Evolutionary conservation across 345 rosid species (phyloP).

Genomic region (Eucalyptus curtisii): DNA sequence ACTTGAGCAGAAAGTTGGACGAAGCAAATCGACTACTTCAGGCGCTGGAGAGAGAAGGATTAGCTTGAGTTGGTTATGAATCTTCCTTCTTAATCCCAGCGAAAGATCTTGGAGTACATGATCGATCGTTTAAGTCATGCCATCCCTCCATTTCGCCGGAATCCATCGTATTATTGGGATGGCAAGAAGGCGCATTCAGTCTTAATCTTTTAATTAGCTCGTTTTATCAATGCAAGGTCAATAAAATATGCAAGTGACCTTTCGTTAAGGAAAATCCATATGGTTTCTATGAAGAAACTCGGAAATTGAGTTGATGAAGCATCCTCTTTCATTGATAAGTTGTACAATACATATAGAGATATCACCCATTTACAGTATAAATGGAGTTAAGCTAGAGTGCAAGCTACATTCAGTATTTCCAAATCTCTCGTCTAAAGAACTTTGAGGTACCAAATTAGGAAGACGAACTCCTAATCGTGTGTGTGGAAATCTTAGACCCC

Average conservation of each 20-base stretch:
- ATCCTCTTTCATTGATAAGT: too few species aligned
- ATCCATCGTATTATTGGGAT: accelerated
- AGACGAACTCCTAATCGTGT: background rate
- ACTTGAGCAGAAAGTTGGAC: background rate
- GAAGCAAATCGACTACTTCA: background rate
- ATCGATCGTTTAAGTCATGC: background rate
- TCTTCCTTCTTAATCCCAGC: background rate
- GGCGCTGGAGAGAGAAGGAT: background rate
- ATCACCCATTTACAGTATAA: too few species aligned
- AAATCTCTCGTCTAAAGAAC: background rate
- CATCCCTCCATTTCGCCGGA: accelerated
- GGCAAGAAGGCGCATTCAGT: background rate
- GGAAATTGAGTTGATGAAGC: too few species aligned
- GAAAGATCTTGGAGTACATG: background rate
- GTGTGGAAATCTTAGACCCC: background rate
- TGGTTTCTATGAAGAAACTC: background rate
- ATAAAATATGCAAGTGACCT: background rate
- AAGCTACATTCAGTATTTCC: background rate
- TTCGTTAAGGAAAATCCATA: background rate
- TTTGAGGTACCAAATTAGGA: background rate
- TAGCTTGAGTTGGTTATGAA: background rate
- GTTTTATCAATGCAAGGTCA: background rate
- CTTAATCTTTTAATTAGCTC: background rate
- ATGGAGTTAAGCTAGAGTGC: background rate
- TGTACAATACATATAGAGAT: too few species aligned